Conservation (phyloP, 768 basidiomycete species). For the Lyophyllum shimeji region DNA sequence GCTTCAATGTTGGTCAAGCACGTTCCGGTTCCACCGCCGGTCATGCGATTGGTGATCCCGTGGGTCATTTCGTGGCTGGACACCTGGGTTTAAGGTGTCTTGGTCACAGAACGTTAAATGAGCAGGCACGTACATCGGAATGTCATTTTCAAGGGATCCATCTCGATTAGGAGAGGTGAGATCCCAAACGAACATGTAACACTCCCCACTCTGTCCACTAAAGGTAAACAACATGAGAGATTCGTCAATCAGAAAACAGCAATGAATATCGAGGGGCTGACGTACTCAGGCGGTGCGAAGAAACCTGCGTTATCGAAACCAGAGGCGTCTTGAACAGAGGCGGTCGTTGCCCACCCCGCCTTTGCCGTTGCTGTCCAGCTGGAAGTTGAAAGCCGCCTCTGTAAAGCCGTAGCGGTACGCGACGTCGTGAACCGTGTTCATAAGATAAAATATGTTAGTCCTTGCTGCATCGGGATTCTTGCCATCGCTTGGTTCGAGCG, state of each 20-base stretch:
- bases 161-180: conserved; percentile 88
- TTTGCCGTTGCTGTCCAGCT: conserved; percentile 92
- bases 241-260: too few relatives aligned
- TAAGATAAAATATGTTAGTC: conserved; percentile 63
- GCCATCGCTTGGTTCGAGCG: background rate
- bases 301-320: conserved; percentile 94
- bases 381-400: conserved; percentile 93
- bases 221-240: background rate
- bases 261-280: background rate
- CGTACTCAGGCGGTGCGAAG: conserved; percentile 70
- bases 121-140: conserved; percentile 27
- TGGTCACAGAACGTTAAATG: too few relatives aligned
- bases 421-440: conserved; percentile 73
- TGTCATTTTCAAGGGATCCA: conserved; percentile 94
- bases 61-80: conserved; percentile 72
- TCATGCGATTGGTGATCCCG: conserved; percentile 90
- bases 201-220: conserved; percentile 77
- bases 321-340: conserved; percentile 93
- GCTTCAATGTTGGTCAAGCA: conserved; percentile 89
- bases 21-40: conserved; percentile 90
- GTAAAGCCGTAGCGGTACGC: conserved; percentile 80
- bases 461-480: background rate
- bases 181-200: conserved; percentile 97
- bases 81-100: too few relatives aligned
- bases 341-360: conserved; percentile 87